phyloP scores from a whole-genome alignment of 805 yeast genomes.

The Sugiyamaella valdiviana region DNA sequence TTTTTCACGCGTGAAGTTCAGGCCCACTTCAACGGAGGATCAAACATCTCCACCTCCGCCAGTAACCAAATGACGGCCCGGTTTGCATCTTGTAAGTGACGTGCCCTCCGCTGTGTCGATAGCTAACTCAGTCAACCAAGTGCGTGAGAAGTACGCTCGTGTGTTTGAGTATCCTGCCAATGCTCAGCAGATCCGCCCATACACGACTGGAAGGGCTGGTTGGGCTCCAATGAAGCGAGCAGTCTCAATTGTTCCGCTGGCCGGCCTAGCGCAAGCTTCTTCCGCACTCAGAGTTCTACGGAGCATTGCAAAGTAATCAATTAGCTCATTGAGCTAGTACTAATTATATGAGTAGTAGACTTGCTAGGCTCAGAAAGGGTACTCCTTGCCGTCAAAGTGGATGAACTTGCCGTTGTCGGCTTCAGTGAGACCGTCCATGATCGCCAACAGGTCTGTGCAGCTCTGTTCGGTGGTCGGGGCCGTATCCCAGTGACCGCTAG shows the following conservation, averaged over 20 bases:
- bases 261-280: too few relatives aligned
- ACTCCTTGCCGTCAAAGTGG: slow-evolving; percentile 13
- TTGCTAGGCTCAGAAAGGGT: slow-evolving; percentile 6
- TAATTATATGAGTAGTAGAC: background rate
- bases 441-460: slow-evolving; percentile 17
- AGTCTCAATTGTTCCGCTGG: too few relatives aligned
- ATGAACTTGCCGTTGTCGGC: slow-evolving; percentile 26
- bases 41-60: too few relatives aligned
- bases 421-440: slow-evolving; percentile 20
- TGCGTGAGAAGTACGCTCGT: background rate
- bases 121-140: background rate
- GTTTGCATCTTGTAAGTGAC: background rate
- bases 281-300: background rate
- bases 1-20: slow-evolving; percentile 3
- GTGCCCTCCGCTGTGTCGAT: background rate
- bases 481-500: slow-evolving; percentile 11
- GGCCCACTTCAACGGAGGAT: background rate
- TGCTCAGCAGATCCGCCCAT: background rate
- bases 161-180: background rate
- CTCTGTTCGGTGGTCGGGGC: slow-evolving; percentile 23
- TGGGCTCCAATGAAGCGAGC: too few relatives aligned
- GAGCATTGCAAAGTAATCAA: background rate
- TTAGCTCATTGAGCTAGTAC: background rate
- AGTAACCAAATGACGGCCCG: background rate
- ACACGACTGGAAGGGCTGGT: background rate